A percentile compares a stretch with the other conserved stretches of the same genome.
Evolutionary conservation across 495 filamentous ascomycete species (phyloP).

Genomic region (Hypoxylon trugodes): DNA sequence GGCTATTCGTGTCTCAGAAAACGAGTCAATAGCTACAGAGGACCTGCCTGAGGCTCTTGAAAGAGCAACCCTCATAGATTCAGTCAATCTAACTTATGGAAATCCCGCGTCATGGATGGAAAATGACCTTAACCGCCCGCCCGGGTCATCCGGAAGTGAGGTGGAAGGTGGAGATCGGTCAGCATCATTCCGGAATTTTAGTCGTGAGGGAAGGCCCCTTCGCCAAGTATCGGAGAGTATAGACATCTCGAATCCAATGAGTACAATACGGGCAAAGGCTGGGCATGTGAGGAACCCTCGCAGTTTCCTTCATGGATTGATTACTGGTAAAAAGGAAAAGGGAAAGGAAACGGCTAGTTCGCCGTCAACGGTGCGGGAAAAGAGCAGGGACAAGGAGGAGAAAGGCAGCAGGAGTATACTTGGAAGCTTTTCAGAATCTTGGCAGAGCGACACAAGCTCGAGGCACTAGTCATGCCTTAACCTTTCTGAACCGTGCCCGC

Average conservation of each 20-base stretch:
- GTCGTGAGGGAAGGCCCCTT: constrained; percentile 51
- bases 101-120: constrained; percentile 47
- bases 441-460: constrained; percentile 43
- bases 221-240: constrained; percentile 50
- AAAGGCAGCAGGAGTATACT: constrained; percentile 44
- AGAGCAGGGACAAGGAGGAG: constrained; percentile 45
- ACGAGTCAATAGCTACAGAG: constrained; percentile 70
- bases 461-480: constrained; percentile 44
- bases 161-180: constrained; percentile 52
- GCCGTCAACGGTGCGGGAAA: constrained; percentile 37
- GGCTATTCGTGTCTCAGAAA: constrained; percentile 64
- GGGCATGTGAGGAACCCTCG: constrained; percentile 52
- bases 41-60: constrained; percentile 81
- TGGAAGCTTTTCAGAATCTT: constrained; percentile 41
- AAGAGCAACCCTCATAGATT: constrained; percentile 62
- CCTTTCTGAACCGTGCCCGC: constrained; percentile 7
- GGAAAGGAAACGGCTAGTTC: constrained; percentile 43
- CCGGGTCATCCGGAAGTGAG: constrained; percentile 60
- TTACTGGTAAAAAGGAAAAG: constrained; percentile 50
- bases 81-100: constrained; percentile 44
- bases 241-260: constrained; percentile 45
- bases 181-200: constrained; percentile 52
- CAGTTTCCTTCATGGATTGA: constrained; percentile 59
- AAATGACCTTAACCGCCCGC: constrained; percentile 48
- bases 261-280: constrained; percentile 47